Evolutionary conservation across 108 stramenopile species (phyloP), one percentile per base, ranked within the genome.

Genomic region (Chaetoceros muelleri): DNA sequence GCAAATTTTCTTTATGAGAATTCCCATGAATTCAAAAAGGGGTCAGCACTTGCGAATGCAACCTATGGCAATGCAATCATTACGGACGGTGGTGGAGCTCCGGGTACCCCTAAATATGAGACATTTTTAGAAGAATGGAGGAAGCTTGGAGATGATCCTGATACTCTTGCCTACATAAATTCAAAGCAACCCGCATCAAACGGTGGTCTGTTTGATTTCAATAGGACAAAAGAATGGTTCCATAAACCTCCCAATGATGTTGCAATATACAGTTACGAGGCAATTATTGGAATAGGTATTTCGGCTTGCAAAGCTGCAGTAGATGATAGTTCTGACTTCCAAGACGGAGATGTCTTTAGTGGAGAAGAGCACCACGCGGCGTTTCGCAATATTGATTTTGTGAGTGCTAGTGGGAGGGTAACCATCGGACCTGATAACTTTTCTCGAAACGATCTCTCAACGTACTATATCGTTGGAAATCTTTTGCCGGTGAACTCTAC

Each of bases 21-120:
- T 30, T 3, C 22, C 18, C 18, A 19, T n/a, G 18, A 17, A 13
- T 19, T 30, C 26, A 25, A 54, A 29, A 29, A 5, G 18, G 53
- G 29, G 17, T 54, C 28, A 27, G 53, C 3, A 10, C 3, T 22
- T 17, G 53, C 53, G 18, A 54, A 30, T 19, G 21, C 53, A 18
- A 54, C 53, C 3, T 28, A 30, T 28, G 53, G 53, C 8, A 54
- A 17, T n/a, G 53, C 53, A 7, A 27, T 54, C 17, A 54, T 54
- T 30, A 26, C 26, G 5, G 53, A 54, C 25, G 53, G 29, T 19
- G 53, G 53, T 22, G 53, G 53, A 3, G 19, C 29, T 3, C 53
- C 53, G 8, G 53, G 53, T 10, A 26, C 18, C 18, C 53, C 53
- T 5, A 8, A 22, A 29, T 54, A 21, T 30, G 53, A 54, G 18